These are phyloP conservation scores for Arabis hirsuta DNA, from an alignment of 345 rosid species.

Conservation along the genomic window DNA sequence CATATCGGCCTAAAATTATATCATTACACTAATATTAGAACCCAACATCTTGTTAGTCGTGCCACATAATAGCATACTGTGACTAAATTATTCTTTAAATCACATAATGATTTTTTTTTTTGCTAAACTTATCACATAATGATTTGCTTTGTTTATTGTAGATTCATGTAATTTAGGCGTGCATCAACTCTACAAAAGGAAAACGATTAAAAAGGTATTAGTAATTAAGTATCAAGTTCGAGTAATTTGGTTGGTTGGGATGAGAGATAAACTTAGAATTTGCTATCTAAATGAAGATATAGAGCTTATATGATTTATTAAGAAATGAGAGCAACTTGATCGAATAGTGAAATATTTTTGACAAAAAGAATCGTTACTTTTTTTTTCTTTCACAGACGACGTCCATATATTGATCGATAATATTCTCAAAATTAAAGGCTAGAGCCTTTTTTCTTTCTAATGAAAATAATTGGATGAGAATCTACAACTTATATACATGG, in stretches of 20 bases:
- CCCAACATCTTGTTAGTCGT: neutral
- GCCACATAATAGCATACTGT: constrained; percentile 7
- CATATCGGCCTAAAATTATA: constrained; percentile 16
- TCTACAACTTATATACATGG: constrained; percentile 22
- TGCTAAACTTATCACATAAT: constrained; percentile 17
- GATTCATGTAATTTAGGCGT: constrained; percentile 31
- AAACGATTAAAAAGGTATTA: constrained; percentile 5
- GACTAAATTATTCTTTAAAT: constrained; percentile 18
- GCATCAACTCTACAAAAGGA: constrained; percentile 30
- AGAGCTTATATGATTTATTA: constrained; percentile 16
- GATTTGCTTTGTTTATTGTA: constrained; percentile 21
- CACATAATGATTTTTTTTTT: constrained; percentile 11
- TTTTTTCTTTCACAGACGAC: constrained; percentile 29
- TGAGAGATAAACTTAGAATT: constrained; percentile 17
- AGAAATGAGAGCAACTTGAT: constrained; percentile 35
- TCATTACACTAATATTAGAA: constrained; percentile 12
- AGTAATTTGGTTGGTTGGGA: constrained; percentile 33
- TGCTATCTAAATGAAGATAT: constrained; percentile 25
- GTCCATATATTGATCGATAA: constrained; percentile 34
- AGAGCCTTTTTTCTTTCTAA: constrained; percentile 5
- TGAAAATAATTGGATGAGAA: neutral
- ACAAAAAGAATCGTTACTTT: constrained; percentile 39
- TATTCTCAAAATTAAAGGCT: constrained; percentile 37
- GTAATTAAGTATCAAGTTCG: constrained; percentile 14
- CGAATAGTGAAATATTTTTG: constrained; percentile 25